These are phyloP conservation scores for Wallacemonas rigidus DNA, from an alignment of 208 protist species.

Conservation along the genomic window DNA sequence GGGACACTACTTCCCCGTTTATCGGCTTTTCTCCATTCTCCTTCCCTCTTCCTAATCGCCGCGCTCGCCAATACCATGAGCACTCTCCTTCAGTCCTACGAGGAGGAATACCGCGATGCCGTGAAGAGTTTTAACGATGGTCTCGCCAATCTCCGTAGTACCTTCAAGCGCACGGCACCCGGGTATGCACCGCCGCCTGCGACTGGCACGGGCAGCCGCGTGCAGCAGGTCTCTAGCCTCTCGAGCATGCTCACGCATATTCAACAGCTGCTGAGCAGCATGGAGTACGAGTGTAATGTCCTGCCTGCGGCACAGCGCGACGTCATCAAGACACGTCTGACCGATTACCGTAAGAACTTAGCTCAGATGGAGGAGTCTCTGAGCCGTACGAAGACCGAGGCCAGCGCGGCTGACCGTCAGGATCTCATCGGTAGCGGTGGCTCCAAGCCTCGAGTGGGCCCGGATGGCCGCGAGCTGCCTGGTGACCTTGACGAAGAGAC, in stretches of 20 bases:
- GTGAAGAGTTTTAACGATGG: constrained; percentile 47
- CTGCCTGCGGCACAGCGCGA: constrained; percentile 45
- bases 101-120: constrained; percentile 74
- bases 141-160: constrained; percentile 37
- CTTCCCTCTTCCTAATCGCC: not conserved
- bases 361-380: constrained; percentile 47
- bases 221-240: constrained; percentile 41
- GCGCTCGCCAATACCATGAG: constrained; percentile 34
- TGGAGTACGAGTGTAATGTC: constrained; percentile 80
- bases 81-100: constrained; percentile 63
- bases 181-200: constrained; percentile 53
- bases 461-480: not conserved
- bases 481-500: constrained; percentile 55
- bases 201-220: constrained; percentile 55
- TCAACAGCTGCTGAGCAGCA: constrained; percentile 61
- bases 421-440: constrained; percentile 47
- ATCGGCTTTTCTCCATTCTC: not conserved
- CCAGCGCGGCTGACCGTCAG: constrained; percentile 50
- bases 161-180: constrained; percentile 31
- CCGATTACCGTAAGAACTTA: constrained; percentile 39
- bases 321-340: constrained; percentile 43
- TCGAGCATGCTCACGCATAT: constrained; percentile 38
- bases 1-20: not conserved
- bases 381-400: constrained; percentile 36
- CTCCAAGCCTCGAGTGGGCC: not conserved